A percentile compares a stretch with the other conserved stretches of the same genome.
phyloP scores from a whole-genome alignment of 495 filamentous ascomycete species.

The Aspergillus steynii region DNA sequence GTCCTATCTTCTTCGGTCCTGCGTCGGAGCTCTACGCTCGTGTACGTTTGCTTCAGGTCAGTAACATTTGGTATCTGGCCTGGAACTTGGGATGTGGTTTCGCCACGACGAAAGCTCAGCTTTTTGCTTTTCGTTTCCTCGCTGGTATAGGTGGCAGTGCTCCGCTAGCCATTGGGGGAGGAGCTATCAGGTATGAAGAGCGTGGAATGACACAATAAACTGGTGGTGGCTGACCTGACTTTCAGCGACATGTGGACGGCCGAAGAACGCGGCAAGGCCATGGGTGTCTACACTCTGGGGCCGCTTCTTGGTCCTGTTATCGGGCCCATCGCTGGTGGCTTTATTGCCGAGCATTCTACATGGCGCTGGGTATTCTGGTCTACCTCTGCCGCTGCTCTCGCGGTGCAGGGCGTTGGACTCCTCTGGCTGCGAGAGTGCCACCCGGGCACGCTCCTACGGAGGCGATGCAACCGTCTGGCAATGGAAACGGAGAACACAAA shows the following conservation, averaged over 20 bases:
- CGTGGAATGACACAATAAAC: not conserved
- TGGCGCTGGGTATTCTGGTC: constrained; percentile 59
- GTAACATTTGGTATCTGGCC: constrained; percentile 12
- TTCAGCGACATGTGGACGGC: constrained; percentile 11
- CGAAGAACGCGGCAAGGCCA: constrained; percentile 14
- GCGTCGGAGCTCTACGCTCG: constrained; percentile 15
- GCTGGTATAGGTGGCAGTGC: constrained; percentile 14
- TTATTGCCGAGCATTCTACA: constrained; percentile 53
- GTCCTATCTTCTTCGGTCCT: constrained; percentile 12
- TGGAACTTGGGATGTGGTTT: constrained; percentile 15
- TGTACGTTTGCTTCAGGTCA: constrained; percentile 7
- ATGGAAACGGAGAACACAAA: constrained; percentile 60
- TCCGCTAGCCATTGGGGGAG: constrained; percentile 11
- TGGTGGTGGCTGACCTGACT: not conserved
- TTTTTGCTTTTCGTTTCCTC: constrained; percentile 17
- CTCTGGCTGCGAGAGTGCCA: constrained; percentile 71
- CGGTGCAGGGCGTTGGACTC: constrained; percentile 61
- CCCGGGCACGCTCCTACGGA: constrained; percentile 56
- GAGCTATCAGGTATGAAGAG: constrained; percentile 4
- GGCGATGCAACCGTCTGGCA: constrained; percentile 54
- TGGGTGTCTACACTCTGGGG: constrained; percentile 14
- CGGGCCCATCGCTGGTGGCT: constrained; percentile 49
- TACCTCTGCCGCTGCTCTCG: constrained; percentile 57
- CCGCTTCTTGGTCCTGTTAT: constrained; percentile 22
- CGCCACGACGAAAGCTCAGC: constrained; percentile 1